Evolutionary conservation across 305 asterid genomes (phyloP).

Genomic region (Fraxinus greggii): DNA sequence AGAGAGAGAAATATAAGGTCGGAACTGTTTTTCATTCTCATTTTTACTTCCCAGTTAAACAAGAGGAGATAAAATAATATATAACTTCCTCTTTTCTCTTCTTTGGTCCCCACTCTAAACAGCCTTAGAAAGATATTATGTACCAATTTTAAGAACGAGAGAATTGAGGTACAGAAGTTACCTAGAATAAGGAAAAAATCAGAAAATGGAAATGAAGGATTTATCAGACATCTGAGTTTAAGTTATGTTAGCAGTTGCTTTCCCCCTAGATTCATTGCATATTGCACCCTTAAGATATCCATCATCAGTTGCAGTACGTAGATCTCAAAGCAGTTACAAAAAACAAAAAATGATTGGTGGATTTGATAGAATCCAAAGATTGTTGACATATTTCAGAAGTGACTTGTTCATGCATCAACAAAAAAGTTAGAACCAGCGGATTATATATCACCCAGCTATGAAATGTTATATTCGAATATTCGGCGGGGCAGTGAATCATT

Average conservation of each 20-base stretch:
- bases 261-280: constrained; percentile 12
- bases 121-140: neutral
- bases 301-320: constrained; percentile 17
- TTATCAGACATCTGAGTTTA: neutral
- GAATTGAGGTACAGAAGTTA: neutral
- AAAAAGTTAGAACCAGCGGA: neutral
- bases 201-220: neutral
- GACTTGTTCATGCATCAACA: neutral
- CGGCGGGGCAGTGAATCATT: neutral
- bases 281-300: constrained; percentile 6
- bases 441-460: constrained; percentile 3
- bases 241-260: neutral
- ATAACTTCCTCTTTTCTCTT: neutral
- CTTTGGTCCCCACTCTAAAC: neutral
- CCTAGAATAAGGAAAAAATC: neutral
- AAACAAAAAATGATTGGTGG: neutral
- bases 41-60: neutral
- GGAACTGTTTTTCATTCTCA: neutral
- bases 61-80: neutral
- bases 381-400: constrained; percentile 11
- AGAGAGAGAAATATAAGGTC: neutral
- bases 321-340: constrained; percentile 5
- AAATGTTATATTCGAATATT: constrained; percentile 12
- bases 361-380: neutral
- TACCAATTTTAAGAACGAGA: neutral